These are phyloP conservation scores for Calonectria crousiana DNA, from an alignment of 2,329 filamentous ascomycete genomes.

Conservation along the genomic window DNA sequence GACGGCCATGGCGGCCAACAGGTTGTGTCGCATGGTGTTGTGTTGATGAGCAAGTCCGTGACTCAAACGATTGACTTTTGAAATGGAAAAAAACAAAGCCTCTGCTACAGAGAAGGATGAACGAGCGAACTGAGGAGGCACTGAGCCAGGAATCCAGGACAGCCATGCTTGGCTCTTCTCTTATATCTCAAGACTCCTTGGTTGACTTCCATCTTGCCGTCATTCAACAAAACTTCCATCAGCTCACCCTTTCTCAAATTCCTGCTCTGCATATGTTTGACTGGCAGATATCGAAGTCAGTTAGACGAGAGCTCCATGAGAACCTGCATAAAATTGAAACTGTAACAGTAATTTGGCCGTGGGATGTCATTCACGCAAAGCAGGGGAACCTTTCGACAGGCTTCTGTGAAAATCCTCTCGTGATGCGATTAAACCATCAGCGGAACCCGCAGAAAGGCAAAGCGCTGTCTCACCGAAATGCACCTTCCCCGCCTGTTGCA, in stretches of 20 bases:
- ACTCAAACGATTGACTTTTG: conserved; percentile 27
- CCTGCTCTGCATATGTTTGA: conserved; percentile 21
- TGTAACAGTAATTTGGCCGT: not conserved
- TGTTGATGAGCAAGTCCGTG: not conserved
- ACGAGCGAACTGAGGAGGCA: conserved; percentile 19
- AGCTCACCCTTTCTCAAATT: not conserved
- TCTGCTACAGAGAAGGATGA: conserved; percentile 9
- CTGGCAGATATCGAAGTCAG: conserved; percentile 19
- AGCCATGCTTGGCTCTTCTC: not conserved
- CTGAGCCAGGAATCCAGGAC: not conserved
- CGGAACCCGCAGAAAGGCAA: not conserved
- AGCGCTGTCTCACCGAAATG: not conserved
- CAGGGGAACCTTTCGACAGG: not conserved
- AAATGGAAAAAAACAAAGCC: conserved; percentile 21
- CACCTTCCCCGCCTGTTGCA: not conserved
- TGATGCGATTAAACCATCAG: not conserved
- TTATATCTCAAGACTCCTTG: conserved; percentile 11
- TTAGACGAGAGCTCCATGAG: not conserved
- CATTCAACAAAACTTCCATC: not conserved
- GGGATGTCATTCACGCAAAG: not conserved
- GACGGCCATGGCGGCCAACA: conserved; percentile 40
- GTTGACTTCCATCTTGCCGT: not conserved
- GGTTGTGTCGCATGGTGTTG: conserved; percentile 39
- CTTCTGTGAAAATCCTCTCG: not conserved
- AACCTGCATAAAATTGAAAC: not conserved